phyloP scores from a whole-genome alignment of 805 yeast genomes.

The Barnettozyma siamensis region DNA sequence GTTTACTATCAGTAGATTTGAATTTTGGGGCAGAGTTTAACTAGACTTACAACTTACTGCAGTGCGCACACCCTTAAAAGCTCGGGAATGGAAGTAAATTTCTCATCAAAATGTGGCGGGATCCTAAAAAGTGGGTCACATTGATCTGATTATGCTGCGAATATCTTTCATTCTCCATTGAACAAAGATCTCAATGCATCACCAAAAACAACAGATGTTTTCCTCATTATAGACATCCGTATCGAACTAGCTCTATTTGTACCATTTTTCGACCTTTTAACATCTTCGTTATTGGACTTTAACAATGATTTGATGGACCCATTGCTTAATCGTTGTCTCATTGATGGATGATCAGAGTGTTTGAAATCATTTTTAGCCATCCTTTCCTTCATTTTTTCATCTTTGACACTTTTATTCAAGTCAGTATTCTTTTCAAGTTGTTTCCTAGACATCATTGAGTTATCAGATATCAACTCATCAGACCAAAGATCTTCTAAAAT shows the following conservation, averaged over 20 bases:
- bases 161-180: conserved; percentile 3
- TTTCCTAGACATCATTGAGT: conserved; percentile 1
- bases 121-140: too few relatives aligned
- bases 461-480: conserved; percentile 21
- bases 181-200: conserved; percentile 20
- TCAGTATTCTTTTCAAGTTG: not conserved
- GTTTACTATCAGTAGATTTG: too few relatives aligned
- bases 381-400: not conserved
- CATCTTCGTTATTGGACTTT: not conserved
- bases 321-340: not conserved
- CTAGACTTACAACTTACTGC: too few relatives aligned
- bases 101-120: too few relatives aligned
- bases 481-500: conserved; percentile 30
- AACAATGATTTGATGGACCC: not conserved
- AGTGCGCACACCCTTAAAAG: too few relatives aligned
- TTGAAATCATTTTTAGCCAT: too few relatives aligned
- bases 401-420: not conserved
- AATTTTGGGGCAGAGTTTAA: too few relatives aligned
- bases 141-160: too few relatives aligned
- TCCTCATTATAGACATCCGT: conserved; percentile 18
- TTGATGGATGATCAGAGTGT: too few relatives aligned
- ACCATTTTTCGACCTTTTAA: not conserved
- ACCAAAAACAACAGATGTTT: conserved; percentile 19
- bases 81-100: too few relatives aligned
- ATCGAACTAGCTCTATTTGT: not conserved